Evolutionary conservation across 768 basidiomycete genomes (phyloP).

Genomic region (Nidularia pulvinata): DNA sequence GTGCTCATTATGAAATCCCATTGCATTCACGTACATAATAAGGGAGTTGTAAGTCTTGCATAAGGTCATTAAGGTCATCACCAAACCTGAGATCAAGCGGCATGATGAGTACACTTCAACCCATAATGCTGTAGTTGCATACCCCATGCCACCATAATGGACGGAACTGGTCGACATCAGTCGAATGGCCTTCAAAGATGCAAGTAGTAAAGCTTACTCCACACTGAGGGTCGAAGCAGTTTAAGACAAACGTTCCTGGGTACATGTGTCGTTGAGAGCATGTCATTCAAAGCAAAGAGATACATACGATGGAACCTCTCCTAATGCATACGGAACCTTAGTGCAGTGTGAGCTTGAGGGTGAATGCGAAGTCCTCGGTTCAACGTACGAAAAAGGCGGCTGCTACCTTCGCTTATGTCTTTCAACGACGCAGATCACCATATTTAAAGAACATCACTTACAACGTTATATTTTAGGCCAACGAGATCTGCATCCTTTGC

Average conservation of each 20-base stretch:
- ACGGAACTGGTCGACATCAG: conserved; percentile 15
- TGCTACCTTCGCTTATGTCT: conserved; percentile 16
- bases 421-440: background rate
- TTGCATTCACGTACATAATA: conserved; percentile 16
- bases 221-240: conserved; percentile 23
- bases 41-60: conserved; percentile 24
- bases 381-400: conserved; percentile 29
- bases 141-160: conserved; percentile 31
- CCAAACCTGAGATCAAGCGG: conserved; percentile 9
- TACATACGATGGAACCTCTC: conserved; percentile 31
- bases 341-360: background rate
- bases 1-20: background rate
- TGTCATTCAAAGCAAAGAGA: background rate
- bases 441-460: conserved; percentile 8
- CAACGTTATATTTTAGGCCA: conserved; percentile 32
- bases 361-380: background rate
- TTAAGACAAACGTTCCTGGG: conserved; percentile 28
- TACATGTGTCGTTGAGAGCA: background rate
- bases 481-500: conserved; percentile 19
- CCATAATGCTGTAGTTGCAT: background rate
- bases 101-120: background rate
- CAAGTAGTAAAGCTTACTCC: conserved; percentile 18
- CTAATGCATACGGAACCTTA: conserved; percentile 23
- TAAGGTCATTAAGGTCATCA: conserved; percentile 30
- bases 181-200: background rate